Evolutionary conservation across 2,329 filamentous ascomycete genomes (phyloP), one percentile per base, ranked within the genome.

Genomic region (Exophiala sp.): DNA sequence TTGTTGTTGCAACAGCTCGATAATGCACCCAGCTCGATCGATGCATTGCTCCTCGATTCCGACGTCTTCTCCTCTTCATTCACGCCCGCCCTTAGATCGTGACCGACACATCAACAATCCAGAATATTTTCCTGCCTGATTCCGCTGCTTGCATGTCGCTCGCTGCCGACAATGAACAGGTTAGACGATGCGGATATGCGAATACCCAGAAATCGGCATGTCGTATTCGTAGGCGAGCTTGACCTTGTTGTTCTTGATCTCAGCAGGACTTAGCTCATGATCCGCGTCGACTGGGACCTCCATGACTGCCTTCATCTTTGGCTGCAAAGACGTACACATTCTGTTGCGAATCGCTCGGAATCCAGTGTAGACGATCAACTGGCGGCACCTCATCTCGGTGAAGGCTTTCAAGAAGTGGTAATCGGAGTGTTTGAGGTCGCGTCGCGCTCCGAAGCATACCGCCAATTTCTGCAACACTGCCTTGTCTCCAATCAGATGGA

Each of bases 391-490:
- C 58, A 79, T 66, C 32, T 70, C 65, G 53, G 69, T 71, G 12
- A 79, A 63, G 50, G 73, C 71, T 50, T 71, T 68, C 36, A 78
- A 60, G 52, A 79, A 78, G 42, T 69, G 70, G 21, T 66, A 63
- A 33, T 67, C 59, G 2, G 63, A 64, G 33, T 64, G 61, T 14
- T 51, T 47, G 7, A 75, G 46, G 11, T 60, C 47, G 16, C 65
- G 65, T 8, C 75, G 71, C 39, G 76, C 77, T 39, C 65, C 62
- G 54, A 78, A 78, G 11, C 65, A 63, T 14, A 79, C 55, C 5
- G 65, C 66, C 11, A 79, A 52, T 20, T 67, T 72, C 20, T 72
- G 69, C 6, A 80, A 68, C 32, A 72, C 69, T 24, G 69, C 68
- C 16, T 72, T 61, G 6, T 69, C 66, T 18, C 63, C 67, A 11